Evolutionary conservation across 2,329 filamentous ascomycete species (phyloP), one percentile per base, ranked within the genome.

Genomic region (Cercospora nicotianae): DNA sequence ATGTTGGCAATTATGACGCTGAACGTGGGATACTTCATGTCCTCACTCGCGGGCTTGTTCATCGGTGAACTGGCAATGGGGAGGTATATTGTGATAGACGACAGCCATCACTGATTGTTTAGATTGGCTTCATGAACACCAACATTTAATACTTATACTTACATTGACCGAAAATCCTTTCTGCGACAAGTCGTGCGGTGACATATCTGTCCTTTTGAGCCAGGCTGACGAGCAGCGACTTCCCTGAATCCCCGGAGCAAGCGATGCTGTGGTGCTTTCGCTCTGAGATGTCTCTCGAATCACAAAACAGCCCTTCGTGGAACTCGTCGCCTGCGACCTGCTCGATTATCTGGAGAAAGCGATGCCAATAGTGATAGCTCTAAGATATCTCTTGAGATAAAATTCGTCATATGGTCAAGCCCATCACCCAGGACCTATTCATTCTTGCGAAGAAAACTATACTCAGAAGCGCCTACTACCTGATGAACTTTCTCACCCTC

Each of bases 1-100:
- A 97, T 97, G 93, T 82, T 97, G 81, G 92, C 91, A 13, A 91
- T 96, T 77, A 97, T 95, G 92, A 94, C 91, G 1, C 88, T 92
- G 83, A 95, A 95, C 74, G 86, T 94, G 16, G 92, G 92, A 12
- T 95, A 95, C 78, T 94, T 94, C 78, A 80, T 93, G 64, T 93
- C 91, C 0, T 86, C 94, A n/a, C 84, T 96, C 10, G 90, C 84
- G 4, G 90, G 90, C 13, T 87, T 91, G 1, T 97, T 98, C 76
- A 77, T 96, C n/a, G 94, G 94, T 26, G 95, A 95, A 78, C 81
- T 98, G 53, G 86, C 87, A 0, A 86, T 95, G 69, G 93, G 93
- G 31, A 87, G 93, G 71, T 95, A 89, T 30, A 64, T 20, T 7
- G 51, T 36, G 18, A 64, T 64, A 10, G 62, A 64, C 39, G 62